Conservation (phyloP, 2,329 filamentous ascomycete species). For the Ophiocordyceps robertsii region DNA sequence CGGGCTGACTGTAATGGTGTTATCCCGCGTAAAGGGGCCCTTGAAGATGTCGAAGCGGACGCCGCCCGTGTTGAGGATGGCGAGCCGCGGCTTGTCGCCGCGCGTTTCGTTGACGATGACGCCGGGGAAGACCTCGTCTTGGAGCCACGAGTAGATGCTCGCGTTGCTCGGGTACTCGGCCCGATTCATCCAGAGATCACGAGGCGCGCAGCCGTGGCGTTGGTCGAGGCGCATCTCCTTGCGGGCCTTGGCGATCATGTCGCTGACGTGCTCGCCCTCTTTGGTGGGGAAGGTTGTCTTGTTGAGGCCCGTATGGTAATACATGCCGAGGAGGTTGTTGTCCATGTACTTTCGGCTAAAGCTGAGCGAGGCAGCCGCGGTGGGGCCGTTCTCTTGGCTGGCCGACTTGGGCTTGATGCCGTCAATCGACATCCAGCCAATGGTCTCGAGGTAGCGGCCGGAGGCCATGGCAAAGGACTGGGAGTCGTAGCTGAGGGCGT, state of each 20-base stretch:
- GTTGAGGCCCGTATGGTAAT: slow-evolving; percentile 67
- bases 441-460: slow-evolving; percentile 87
- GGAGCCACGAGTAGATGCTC: slow-evolving; percentile 75
- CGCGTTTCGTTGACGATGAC: slow-evolving; percentile 44
- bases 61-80: slow-evolving; percentile 77
- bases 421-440: slow-evolving; percentile 82
- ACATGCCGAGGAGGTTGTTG: slow-evolving; percentile 76
- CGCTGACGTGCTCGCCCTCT: slow-evolving; percentile 57
- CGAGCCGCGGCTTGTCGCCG: slow-evolving; percentile 49
- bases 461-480: slow-evolving; percentile 71
- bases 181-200: slow-evolving; percentile 69
- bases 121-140: slow-evolving; percentile 59
- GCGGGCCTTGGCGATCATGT: slow-evolving; percentile 56
- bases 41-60: slow-evolving; percentile 94
- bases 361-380: slow-evolving; percentile 26
- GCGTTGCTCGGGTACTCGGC: slow-evolving; percentile 57
- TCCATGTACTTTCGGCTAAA: slow-evolving; percentile 83
- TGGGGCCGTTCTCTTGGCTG: slow-evolving; percentile 3
- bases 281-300: slow-evolving; percentile 61
- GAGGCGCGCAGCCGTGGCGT: slow-evolving; percentile 70
- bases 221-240: slow-evolving; percentile 58
- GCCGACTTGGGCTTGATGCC: slow-evolving; percentile 32
- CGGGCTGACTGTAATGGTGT: slow-evolving; percentile 73
- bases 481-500: slow-evolving; percentile 67
- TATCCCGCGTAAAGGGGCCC: slow-evolving; percentile 79